Conservation (phyloP, 495 filamentous ascomycete species). For the Niebla homalea region DNA sequence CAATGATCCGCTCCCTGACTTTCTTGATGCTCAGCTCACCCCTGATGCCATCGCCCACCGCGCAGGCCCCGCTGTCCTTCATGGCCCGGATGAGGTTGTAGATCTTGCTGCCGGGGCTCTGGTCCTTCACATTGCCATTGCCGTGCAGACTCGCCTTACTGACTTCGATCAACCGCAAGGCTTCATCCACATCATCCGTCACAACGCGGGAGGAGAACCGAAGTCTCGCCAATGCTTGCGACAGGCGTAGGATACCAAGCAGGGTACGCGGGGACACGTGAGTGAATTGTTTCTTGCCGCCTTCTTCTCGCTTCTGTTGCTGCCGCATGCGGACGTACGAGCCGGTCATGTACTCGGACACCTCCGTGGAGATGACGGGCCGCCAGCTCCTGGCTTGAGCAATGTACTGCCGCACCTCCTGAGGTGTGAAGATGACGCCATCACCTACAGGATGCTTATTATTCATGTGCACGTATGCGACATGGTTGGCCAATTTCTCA, state of each 20-base stretch:
- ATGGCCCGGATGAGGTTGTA: conserved; percentile 83
- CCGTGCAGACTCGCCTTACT: conserved; percentile 76
- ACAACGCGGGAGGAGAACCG: conserved; percentile 73
- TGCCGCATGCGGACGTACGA: conserved; percentile 89
- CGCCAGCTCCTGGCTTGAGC: conserved; percentile 82
- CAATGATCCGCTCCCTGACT: conserved; percentile 79
- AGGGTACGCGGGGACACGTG: conserved; percentile 89
- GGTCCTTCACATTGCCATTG: conserved; percentile 50
- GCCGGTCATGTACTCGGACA: conserved; percentile 91
- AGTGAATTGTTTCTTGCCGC: conserved; percentile 74
- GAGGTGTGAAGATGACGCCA: conserved; percentile 67
- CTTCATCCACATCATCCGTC: conserved; percentile 91
- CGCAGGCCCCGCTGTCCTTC: conserved; percentile 68
- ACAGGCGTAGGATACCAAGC: conserved; percentile 79
- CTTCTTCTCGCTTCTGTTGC: conserved; percentile 78
- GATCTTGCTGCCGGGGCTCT: conserved; percentile 77
- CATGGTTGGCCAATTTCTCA: conserved; percentile 88
- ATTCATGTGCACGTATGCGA: conserved; percentile 96
- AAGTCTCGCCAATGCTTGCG: conserved; percentile 89
- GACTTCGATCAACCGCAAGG: conserved; percentile 76
- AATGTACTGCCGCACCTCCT: conserved; percentile 90
- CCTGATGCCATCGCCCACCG: conserved; percentile 51
- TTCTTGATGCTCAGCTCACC: conserved; percentile 75
- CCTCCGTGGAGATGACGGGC: conserved; percentile 64
- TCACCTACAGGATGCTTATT: conserved; percentile 76